Evolutionary conservation across 306 rosid species (phyloP), one percentile per base, ranked within the genome.

Genomic region (apple (Malus domestica)): DNA sequence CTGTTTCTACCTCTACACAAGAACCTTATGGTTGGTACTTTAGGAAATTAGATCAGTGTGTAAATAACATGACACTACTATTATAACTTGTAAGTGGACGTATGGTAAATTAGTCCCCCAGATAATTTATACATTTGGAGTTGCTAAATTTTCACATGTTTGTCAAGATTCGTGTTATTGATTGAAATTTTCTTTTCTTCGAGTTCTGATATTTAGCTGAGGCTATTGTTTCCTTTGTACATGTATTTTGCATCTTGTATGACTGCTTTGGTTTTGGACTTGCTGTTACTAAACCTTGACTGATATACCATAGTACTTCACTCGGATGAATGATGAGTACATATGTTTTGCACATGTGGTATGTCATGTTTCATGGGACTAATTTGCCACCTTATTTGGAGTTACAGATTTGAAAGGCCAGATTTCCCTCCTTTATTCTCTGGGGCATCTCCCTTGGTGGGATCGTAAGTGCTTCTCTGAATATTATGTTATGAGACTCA

Each of bases 321-420:
- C 63, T 68, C 49, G 67, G 63, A 19, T 59, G 45, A 75, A 76
- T 27, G 69, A 64, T 49, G 13, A 32, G 55, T 16, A 8, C 13
- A 22, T 29, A 22, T 62, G 13, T 63, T 70, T 80, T 64, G 18
- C 38, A 25, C n/a, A 4, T 58, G 54, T 55, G 25, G 46, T 69
- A 57, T 57, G 27, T 64, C 54, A 70, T 66, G 45, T 18, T 68
- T 75, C 64, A 27, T 54, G 63, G 72, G 73, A 69, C 79, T 87
- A 81, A 90, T 75, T 11, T 75, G 59, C 49, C 67, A 63, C 72
- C 58, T 75, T 78, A 22, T 67, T 60, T 78, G 74, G 80, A 71
- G 38, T 88, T 84, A 77, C 92, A 95, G 99, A 77, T 95, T 95
- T 79, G 88, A 87, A 85, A 92, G 99, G 76, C 87, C 91, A 51